Evolutionary conservation across 352 stramenopile species (phyloP).

Genomic region (Phytophthora sp.): DNA sequence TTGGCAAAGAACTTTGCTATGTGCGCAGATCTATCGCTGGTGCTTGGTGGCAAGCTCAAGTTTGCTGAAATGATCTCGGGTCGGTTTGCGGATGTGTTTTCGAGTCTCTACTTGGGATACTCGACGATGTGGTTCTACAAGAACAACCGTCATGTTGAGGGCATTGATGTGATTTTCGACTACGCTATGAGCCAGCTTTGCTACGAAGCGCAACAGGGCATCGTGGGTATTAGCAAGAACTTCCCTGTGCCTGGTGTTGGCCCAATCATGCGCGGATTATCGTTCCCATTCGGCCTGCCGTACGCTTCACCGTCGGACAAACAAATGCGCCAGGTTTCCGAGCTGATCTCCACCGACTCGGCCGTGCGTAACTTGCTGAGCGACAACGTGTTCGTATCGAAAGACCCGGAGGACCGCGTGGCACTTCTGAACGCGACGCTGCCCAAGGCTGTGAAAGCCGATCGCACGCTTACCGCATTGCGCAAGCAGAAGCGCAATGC

Average conservation of each 20-base stretch:
- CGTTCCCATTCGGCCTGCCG: constrained; percentile 95
- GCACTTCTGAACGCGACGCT: constrained; percentile 78
- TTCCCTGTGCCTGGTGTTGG: constrained; percentile 95
- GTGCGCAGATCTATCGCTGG: constrained; percentile 95
- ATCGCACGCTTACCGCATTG: constrained; percentile 91
- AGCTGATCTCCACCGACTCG: constrained; percentile 78
- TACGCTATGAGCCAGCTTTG: constrained; percentile 97
- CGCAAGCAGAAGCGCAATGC: constrained; percentile 95
- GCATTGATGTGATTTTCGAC: constrained; percentile 96
- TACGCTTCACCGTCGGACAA: constrained; percentile 93
- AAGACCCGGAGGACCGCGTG: constrained; percentile 68
- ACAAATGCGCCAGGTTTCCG: constrained; percentile 74
- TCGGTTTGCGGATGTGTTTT: constrained; percentile 96
- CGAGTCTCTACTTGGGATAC: constrained; percentile 97
- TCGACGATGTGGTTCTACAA: constrained; percentile 97
- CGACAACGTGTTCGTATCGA: constrained; percentile 81
- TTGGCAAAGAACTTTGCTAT: constrained; percentile 97
- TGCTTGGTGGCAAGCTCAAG: constrained; percentile 97
- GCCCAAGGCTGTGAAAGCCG: constrained; percentile 91
- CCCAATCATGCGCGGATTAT: constrained; percentile 93
- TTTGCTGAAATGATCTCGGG: constrained; percentile 98
- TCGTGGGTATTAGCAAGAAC: constrained; percentile 96
- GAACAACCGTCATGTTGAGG: constrained; percentile 93
- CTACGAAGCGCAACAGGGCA: constrained; percentile 95
- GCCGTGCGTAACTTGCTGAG: constrained; percentile 72